Conservation (phyloP, 2,329 filamentous ascomycete genomes). For the Exophiala alcalophila region DNA sequence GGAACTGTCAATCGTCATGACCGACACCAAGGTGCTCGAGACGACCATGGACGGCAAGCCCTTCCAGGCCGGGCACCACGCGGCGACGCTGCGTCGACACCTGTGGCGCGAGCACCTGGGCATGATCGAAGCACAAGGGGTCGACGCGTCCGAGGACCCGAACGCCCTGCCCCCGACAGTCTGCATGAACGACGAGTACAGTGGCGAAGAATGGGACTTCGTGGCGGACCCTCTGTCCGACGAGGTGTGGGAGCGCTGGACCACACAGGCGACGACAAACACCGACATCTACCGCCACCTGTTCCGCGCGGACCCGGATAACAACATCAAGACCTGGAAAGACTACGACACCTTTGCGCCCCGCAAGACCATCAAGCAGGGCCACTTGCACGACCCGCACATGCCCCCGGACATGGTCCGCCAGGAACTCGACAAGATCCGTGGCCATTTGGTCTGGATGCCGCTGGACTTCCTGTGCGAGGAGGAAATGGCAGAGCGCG, state of each 20-base stretch:
- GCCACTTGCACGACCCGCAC: conserved; percentile 82
- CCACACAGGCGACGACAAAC: conserved; percentile 67
- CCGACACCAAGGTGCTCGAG: conserved; percentile 69
- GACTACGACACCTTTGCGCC: conserved; percentile 80
- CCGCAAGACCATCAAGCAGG: conserved; percentile 67
- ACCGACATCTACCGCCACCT: conserved; percentile 76
- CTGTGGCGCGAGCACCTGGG: conserved; percentile 92
- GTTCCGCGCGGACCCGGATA: conserved; percentile 87
- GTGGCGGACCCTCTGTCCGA: conserved; percentile 72
- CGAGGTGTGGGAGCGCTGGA: conserved; percentile 70
- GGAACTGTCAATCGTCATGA: conserved; percentile 85
- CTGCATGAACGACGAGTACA: conserved; percentile 70
- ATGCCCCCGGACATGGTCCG: conserved; percentile 70
- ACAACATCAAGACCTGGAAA: conserved; percentile 81
- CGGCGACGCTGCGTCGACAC: conserved; percentile 74
- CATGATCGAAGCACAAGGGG: conserved; percentile 68
- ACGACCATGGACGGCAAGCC: conserved; percentile 70
- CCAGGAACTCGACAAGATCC: conserved; percentile 71
- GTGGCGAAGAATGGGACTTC: conserved; percentile 63
- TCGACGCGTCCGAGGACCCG: conserved; percentile 62
- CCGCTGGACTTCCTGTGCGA: conserved; percentile 82
- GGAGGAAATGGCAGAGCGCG: conserved; percentile 84
- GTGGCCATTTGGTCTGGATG: conserved; percentile 92
- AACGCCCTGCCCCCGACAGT: conserved; percentile 75
- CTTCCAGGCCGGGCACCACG: conserved; percentile 71